Conservation (phyloP, 2,329 filamentous ascomycete genomes). For the Stagonosporopsis chrysanthemi region DNA sequence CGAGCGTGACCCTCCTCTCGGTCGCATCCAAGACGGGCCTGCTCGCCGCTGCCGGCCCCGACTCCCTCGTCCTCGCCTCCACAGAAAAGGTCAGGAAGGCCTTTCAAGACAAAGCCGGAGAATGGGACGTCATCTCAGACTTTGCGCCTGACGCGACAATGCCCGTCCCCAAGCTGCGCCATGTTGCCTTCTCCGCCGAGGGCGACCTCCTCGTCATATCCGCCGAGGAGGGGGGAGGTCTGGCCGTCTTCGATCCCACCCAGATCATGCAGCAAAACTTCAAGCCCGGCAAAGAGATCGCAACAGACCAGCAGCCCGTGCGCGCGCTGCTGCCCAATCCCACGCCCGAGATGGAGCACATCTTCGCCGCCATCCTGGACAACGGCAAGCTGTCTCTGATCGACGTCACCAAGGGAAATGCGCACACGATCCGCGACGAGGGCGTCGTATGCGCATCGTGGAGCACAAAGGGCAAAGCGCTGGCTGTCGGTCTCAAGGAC, state of each 20-base stretch:
- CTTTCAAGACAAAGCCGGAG: slow-evolving; percentile 64
- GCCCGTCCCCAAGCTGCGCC: slow-evolving; percentile 78
- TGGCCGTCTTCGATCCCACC: slow-evolving; percentile 80
- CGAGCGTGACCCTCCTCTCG: slow-evolving; percentile 82
- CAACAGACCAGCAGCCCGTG: slow-evolving; percentile 76
- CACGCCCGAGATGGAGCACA: slow-evolving; percentile 71
- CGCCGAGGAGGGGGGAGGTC: slow-evolving; percentile 78
- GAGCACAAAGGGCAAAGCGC: slow-evolving; percentile 92
- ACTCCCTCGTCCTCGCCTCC: slow-evolving; percentile 76
- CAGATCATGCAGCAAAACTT: slow-evolving; percentile 68
- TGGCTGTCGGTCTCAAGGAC: slow-evolving; percentile 84
- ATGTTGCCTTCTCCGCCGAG: slow-evolving; percentile 89
- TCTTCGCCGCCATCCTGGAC: slow-evolving; percentile 81
- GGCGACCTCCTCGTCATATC: slow-evolving; percentile 85
- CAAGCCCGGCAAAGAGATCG: slow-evolving; percentile 75
- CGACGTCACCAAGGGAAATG: slow-evolving; percentile 70
- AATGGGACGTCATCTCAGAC: slow-evolving; percentile 69
- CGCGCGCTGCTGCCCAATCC: slow-evolving; percentile 83
- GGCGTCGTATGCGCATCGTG: slow-evolving; percentile 86
- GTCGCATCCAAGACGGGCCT: slow-evolving; percentile 82
- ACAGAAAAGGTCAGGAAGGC: slow-evolving; percentile 81
- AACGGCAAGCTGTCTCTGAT: slow-evolving; percentile 85
- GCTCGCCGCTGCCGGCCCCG: slow-evolving; percentile 85
- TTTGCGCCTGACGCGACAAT: slow-evolving; percentile 80
- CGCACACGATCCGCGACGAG: slow-evolving; percentile 66